These are phyloP conservation scores for Zychaea mexicana DNA, from an alignment of 371 early-diverging fungal species.

Conservation along the genomic window DNA sequence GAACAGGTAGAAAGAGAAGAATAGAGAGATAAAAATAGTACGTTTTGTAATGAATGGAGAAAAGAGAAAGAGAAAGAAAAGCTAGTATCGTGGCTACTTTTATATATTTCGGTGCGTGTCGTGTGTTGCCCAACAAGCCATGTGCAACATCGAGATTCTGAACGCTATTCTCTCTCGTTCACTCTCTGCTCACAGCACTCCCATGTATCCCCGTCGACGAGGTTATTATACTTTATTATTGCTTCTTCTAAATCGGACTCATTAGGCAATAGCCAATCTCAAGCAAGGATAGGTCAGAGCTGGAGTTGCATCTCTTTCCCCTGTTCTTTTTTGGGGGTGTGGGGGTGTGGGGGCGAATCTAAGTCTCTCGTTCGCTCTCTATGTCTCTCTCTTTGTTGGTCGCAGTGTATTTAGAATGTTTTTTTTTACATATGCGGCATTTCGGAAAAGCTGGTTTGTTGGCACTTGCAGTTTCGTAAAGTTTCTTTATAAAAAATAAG, in stretches of 20 bases:
- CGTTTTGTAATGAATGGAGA: too few species aligned
- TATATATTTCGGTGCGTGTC: neutral
- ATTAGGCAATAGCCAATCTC: slow-evolving; percentile 13
- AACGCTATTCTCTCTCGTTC: neutral
- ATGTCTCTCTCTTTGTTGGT: too few species aligned
- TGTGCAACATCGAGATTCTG: slow-evolving; percentile 1
- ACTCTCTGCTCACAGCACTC: too few species aligned
- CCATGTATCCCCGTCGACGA: too few species aligned
- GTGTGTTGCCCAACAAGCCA: slow-evolving; percentile 3
- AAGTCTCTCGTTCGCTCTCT: too few species aligned
- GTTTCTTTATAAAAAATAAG: too few species aligned
- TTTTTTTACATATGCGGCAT: neutral
- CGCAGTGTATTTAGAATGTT: neutral
- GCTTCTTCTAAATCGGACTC: neutral
- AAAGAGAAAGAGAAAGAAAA: neutral
- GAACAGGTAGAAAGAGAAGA: too few species aligned
- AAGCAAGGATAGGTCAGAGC: too few species aligned
- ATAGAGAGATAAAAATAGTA: too few species aligned
- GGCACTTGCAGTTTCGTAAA: too few species aligned
- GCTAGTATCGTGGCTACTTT: neutral
- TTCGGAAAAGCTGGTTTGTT: neutral
- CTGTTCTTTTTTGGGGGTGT: neutral
- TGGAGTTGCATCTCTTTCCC: neutral
- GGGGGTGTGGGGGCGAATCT: too few species aligned
- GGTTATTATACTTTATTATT: too few species aligned